Percentiles rank a stretch among this genome's conserved stretches.
These are phyloP conservation scores for Cordyceps sp. DNA, from an alignment of 2,329 filamentous ascomycete species.

Conservation along the genomic window DNA sequence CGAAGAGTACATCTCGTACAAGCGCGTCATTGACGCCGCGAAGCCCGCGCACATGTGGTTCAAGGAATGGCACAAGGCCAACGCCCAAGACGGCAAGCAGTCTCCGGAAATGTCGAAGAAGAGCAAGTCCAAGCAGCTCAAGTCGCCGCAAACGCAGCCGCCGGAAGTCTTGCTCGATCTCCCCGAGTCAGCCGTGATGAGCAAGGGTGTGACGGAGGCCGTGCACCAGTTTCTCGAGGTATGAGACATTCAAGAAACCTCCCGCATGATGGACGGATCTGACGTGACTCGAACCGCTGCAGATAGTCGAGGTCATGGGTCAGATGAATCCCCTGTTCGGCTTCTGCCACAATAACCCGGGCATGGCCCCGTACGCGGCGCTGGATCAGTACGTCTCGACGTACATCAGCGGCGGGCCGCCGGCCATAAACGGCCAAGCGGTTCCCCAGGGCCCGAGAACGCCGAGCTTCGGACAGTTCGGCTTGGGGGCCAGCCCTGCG, in stretches of 20 bases:
- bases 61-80: conserved; percentile 47
- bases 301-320: conserved; percentile 50
- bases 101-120: conserved; percentile 56
- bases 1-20: conserved; percentile 70
- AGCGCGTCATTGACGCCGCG: conserved; percentile 42
- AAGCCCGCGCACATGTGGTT: conserved; percentile 46
- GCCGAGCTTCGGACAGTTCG: conserved; percentile 39
- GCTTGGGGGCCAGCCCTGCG: conserved; percentile 42
- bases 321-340: conserved; percentile 49
- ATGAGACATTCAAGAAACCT: conserved; percentile 5
- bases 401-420: conserved; percentile 23
- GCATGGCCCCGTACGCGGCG: conserved; percentile 37
- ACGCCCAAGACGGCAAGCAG: conserved; percentile 36
- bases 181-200: conserved; percentile 41
- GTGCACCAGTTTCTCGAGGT: conserved; percentile 52
- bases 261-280: conserved; percentile 5
- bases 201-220: conserved; percentile 41
- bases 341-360: conserved; percentile 37
- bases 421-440: conserved; percentile 29
- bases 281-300: conserved; percentile 3
- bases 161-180: conserved; percentile 40
- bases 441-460: conserved; percentile 33
- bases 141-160: conserved; percentile 40
- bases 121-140: conserved; percentile 38
- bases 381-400: conserved; percentile 41